Evolutionary conservation across 129 eudicot species (phyloP).

Genomic region (Chrysanthemum makinoi): DNA sequence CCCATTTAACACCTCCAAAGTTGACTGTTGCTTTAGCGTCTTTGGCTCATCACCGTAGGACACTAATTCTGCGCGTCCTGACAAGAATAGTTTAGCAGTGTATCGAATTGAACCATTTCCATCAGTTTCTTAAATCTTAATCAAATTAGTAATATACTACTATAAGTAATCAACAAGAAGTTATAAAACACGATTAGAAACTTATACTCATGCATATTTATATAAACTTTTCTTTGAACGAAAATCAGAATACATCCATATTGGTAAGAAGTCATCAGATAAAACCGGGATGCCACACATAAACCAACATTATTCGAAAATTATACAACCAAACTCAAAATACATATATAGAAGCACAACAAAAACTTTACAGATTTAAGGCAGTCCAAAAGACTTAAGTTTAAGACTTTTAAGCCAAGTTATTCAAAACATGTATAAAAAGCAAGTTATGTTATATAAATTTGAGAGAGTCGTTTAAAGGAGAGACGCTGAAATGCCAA

Average conservation of each 20-base stretch:
- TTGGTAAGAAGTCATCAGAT: neutral
- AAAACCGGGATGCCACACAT: conserved; percentile 2
- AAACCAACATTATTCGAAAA: conserved; percentile 26
- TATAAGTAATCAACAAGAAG: too few relatives aligned
- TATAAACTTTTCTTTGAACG: too few relatives aligned
- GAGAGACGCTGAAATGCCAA: conserved; percentile 48
- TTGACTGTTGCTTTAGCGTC: too few relatives aligned
- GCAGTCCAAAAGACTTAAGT: conserved; percentile 19
- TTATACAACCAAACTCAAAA: conserved; percentile 22
- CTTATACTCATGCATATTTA: too few relatives aligned
- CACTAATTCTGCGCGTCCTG: too few relatives aligned
- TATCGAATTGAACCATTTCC: too few relatives aligned
- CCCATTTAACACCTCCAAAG: too few relatives aligned
- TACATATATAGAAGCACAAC: conserved; percentile 27
- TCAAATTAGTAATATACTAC: too few relatives aligned
- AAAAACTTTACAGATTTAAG: conserved; percentile 27
- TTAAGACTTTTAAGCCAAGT: conserved; percentile 18
- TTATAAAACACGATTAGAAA: too few relatives aligned
- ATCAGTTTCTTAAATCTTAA: too few relatives aligned
- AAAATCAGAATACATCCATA: conserved; percentile 9
- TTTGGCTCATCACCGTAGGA: too few relatives aligned
- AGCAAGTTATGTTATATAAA: conserved; percentile 1
- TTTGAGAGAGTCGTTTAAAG: conserved; percentile 17
- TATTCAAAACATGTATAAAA: conserved; percentile 26
- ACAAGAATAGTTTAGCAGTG: too few relatives aligned